These are phyloP conservation scores for Syncephalastrum monosporum DNA, from an alignment of 371 early-diverging fungal species.

Conservation along the genomic window DNA sequence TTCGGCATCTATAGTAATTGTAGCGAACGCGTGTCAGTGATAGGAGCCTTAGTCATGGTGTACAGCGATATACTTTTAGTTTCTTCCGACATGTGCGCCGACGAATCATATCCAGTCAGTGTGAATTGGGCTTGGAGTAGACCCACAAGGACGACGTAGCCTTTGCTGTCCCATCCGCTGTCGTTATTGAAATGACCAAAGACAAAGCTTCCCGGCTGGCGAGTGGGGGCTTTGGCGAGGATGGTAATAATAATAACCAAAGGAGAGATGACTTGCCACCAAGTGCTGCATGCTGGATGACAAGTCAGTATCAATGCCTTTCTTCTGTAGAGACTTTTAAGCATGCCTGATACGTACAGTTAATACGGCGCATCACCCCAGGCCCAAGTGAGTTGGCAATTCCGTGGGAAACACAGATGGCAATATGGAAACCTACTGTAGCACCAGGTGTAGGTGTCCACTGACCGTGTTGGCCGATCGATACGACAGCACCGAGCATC, in stretches of 20 bases:
- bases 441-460: slow-evolving; percentile 42
- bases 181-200: slow-evolving; percentile 30
- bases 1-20: slow-evolving; percentile 1
- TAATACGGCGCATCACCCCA: slow-evolving; percentile 46
- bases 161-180: slow-evolving; percentile 28
- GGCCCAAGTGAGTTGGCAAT: slow-evolving; percentile 54
- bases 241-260: slow-evolving; percentile 30
- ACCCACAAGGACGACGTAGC: slow-evolving; percentile 31
- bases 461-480: slow-evolving; percentile 38
- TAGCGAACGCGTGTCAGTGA: slow-evolving; percentile 10
- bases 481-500: slow-evolving; percentile 47
- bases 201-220: slow-evolving; percentile 49
- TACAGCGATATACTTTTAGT: slow-evolving; percentile 36
- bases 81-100: slow-evolving; percentile 74
- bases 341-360: slow-evolving; percentile 29
- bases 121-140: slow-evolving; percentile 42
- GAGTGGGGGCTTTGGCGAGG: slow-evolving; percentile 31
- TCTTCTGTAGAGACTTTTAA: slow-evolving; percentile 16
- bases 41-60: slow-evolving; percentile 42
- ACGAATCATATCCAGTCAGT: slow-evolving; percentile 60
- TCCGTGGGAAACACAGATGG: slow-evolving; percentile 52
- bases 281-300: slow-evolving; percentile 29
- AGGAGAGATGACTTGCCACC: slow-evolving; percentile 45
- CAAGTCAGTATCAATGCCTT: slow-evolving; percentile 22
- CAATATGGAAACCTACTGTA: slow-evolving; percentile 49